phyloP scores from a whole-genome alignment of 768 basidiomycete species.

The Suillus subalutaceus region DNA sequence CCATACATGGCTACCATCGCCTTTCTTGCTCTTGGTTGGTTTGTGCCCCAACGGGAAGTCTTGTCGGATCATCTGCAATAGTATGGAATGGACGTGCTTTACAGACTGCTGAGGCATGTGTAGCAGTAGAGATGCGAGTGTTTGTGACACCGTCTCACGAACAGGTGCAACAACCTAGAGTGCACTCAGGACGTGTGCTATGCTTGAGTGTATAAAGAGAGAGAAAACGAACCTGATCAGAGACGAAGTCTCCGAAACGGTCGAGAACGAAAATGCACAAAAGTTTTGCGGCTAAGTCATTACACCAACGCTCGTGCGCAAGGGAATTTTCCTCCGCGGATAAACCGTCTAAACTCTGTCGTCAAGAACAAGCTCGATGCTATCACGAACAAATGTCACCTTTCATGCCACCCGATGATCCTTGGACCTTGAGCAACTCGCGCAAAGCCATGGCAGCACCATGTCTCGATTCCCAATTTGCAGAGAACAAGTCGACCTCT shows the following conservation, averaged over 20 bases:
- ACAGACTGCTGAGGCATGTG: constrained; percentile 87
- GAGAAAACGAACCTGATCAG: constrained; percentile 68
- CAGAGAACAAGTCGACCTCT: constrained; percentile 81
- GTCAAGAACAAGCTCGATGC: not conserved
- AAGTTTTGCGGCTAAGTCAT: constrained; percentile 81
- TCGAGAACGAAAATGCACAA: constrained; percentile 92
- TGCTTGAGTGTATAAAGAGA: not conserved
- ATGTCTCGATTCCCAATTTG: constrained; percentile 92
- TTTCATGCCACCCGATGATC: constrained; percentile 80
- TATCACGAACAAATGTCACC: constrained; percentile 41
- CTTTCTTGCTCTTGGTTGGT: constrained; percentile 35
- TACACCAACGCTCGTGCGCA: constrained; percentile 87
- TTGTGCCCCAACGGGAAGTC: constrained; percentile 58
- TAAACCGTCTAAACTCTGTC: constrained; percentile 47
- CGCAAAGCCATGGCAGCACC: constrained; percentile 91
- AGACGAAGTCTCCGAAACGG: constrained; percentile 97
- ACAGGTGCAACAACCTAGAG: constrained; percentile 91
- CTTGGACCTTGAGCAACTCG: constrained; percentile 85
- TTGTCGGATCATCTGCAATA: constrained; percentile 94
- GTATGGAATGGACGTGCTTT: constrained; percentile 75
- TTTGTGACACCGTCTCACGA: constrained; percentile 94
- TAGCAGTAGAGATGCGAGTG: constrained; percentile 84
- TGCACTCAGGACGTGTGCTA: constrained; percentile 9
- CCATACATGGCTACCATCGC: constrained; percentile 74
- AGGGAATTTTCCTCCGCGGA: constrained; percentile 60